Base-by-base conservation (phyloP, 2,329 filamentous ascomycete species). In the Albifimbria verrucaria region DNA sequence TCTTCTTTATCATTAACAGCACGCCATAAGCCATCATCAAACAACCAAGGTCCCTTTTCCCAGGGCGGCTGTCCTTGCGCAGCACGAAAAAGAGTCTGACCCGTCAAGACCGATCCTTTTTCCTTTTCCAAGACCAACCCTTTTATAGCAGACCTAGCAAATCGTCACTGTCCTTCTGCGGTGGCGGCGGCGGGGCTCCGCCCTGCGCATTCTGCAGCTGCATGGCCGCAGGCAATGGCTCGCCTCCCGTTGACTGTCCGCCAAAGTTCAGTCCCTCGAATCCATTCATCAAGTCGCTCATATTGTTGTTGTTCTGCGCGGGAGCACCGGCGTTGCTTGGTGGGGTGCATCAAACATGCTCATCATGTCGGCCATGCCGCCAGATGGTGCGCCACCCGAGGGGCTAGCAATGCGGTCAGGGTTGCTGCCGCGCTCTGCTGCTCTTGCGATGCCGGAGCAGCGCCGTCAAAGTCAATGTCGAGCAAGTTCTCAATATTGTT, bases 381-480 rank as follows among this genome's bases (percentile, higher is more conserved):
- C 75, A 25, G 70, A 76, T 3, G 68, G 52, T 12, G 64, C 65
- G 53, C 66, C 70, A 23, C 66, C 74, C 7, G 77, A 70, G 3
- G 88, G 88, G 59, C 86, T 90, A 36, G 80, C 82, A 21, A 87
- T 79, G 50, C 88, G 77, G 57, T 88, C 85, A 4, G 88, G 88
- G 88, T 91, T 39, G 81, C 84, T 7, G 82, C 64, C 25, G 72
- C 65, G 59, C 71, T 75, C 52, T 75, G 69, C 55, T 77, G 73
- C 59, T 92, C 88, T 49, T 90, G 80, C 12, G 90, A 93, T n/a
- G 94, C 93, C 3, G 93, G 93, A 3, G 89, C 92, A 3, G 90
- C 88, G 23, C 93, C 94, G 65, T 97, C 94, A 67, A 96, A 96
- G 71, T 96, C 92, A 64, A 96, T 96, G 65, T 99, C 94, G 52